These are phyloP conservation scores for Termitomyces sp. DNA, from an alignment of 768 basidiomycete genomes.

Conservation along the genomic window DNA sequence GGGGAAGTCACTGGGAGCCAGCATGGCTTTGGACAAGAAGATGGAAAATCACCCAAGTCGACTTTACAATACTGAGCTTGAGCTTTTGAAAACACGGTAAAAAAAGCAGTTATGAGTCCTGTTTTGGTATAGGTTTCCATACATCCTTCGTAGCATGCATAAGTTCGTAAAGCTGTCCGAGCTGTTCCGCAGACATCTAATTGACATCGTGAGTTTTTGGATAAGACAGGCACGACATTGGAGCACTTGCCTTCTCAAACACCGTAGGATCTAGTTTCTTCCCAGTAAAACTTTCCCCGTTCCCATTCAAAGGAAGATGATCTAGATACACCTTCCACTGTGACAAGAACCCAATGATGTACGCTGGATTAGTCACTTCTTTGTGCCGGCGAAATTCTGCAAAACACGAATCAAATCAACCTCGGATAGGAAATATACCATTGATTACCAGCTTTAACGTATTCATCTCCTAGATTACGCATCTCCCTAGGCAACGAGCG, in stretches of 20 bases:
- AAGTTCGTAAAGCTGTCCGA: constrained; percentile 91
- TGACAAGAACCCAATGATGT: constrained; percentile 92
- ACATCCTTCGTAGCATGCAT: constrained; percentile 89
- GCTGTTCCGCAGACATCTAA: constrained; percentile 86
- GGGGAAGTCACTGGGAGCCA: background rate
- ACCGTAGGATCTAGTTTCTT: constrained; percentile 65
- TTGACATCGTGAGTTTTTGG: background rate
- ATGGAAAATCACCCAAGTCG: background rate
- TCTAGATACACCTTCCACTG: constrained; percentile 96
- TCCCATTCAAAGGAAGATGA: constrained; percentile 45
- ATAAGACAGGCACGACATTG: background rate
- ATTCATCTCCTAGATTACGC: constrained; percentile 80
- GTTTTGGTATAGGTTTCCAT: constrained; percentile 58
- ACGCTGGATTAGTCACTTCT: constrained; percentile 74
- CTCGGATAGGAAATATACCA: background rate
- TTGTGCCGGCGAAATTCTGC: constrained; percentile 85
- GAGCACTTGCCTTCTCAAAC: constrained; percentile 63
- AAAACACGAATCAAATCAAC: background rate
- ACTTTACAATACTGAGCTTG: background rate
- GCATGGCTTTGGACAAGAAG: background rate
- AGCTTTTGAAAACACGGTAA: background rate
- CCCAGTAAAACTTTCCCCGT: constrained; percentile 47
- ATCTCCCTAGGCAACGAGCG: constrained; percentile 68
- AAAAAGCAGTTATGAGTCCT: constrained; percentile 17
- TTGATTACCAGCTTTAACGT: constrained; percentile 69